Percentiles rank a stretch among this genome's conserved stretches.
Conservation (phyloP, 2,329 filamentous ascomycete species). For the Stachybotrys echinatus region DNA sequence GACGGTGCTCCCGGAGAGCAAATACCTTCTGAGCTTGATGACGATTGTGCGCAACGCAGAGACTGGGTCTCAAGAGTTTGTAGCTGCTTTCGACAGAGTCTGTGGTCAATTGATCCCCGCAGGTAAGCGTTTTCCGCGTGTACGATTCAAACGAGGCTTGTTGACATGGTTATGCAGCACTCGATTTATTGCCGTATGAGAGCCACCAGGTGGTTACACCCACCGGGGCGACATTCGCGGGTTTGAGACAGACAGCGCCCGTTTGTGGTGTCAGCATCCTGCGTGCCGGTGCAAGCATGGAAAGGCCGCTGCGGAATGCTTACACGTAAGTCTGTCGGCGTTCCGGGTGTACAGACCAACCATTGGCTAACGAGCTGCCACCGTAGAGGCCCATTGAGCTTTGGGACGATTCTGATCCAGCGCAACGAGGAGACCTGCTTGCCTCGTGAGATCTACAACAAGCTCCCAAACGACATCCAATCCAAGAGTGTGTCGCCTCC, state of each 20-base stretch:
- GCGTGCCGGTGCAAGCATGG: slow-evolving; percentile 24
- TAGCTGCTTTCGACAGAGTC: slow-evolving; percentile 6
- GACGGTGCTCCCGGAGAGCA: slow-evolving; percentile 8
- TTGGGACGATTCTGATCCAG: slow-evolving; percentile 26
- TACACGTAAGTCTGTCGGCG: slow-evolving; percentile 14
- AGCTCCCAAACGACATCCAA: slow-evolving; percentile 17
- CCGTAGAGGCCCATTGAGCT: slow-evolving; percentile 18
- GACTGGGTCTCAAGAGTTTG: slow-evolving; percentile 8
- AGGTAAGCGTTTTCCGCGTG: slow-evolving; percentile 3
- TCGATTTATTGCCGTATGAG: neutral
- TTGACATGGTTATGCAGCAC: neutral
- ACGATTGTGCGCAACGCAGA: slow-evolving; percentile 7
- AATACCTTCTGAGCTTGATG: slow-evolving; percentile 10
- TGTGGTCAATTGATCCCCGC: slow-evolving; percentile 7
- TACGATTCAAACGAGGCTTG: neutral
- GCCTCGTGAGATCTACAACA: slow-evolving; percentile 21
- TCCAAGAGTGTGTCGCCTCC: slow-evolving; percentile 4
- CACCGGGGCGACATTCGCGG: slow-evolving; percentile 6
- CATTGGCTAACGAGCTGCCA: too few species aligned
- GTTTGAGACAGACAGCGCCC: slow-evolving; percentile 3
- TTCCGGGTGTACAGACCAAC: neutral
- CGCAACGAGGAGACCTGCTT: slow-evolving; percentile 22
- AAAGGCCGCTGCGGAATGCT: slow-evolving; percentile 18
- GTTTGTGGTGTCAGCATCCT: slow-evolving; percentile 26
- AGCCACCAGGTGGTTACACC: slow-evolving; percentile 3